Base-by-base conservation (phyloP, 208 protist species). In the Trypanosoma congolense region DNA sequence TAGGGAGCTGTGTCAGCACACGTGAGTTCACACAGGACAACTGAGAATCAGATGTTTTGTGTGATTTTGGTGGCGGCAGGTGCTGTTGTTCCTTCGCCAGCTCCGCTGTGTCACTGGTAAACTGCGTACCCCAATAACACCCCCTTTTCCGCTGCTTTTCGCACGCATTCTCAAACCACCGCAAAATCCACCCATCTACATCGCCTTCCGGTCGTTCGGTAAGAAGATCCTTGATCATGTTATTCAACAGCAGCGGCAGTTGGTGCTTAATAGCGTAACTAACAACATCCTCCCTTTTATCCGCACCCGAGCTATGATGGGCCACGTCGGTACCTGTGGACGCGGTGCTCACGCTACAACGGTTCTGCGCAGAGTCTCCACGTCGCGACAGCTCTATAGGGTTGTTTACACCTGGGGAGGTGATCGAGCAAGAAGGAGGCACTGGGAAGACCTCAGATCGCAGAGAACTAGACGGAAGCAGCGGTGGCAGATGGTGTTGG, bases 131-230 rank as follows among this genome's bases (percentile, higher is more conserved):
- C 44, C 4, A 31, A 10, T 28, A 46, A 21, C 16, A 21, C 22
- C 24, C 6, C 4, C 16, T 43, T 18, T 30, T 30, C 10, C 4
- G 9, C 28, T 33, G 48, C 5, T 30, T 42, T 31, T 45, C 31
- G 21, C 50, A 56, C 19, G 36, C 50, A 12, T 29, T 12, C 45
- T 68, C 52, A 53, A 77, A 77, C 71, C 71, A 77, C 2, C 18
- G 51, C 14, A 61, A 29, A 42, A 73, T 70, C 71, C 71, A 77
- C 30, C 4, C 29, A 16, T 62, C 63, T 28, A 73, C 56, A 22
- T 56, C 56, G 5, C 38, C 42, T 35, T 59, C 60, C 12, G 42
- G 46, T 4, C 61, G 65, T 52, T 70, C 65, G 4, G 24, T 29
- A 18, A 65, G 19, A 26, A 77, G 16, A 36, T 68, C 61, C 0